Evolutionary conservation across 345 rosid species (phyloP).

Genomic region (Rhizophora mangle): DNA sequence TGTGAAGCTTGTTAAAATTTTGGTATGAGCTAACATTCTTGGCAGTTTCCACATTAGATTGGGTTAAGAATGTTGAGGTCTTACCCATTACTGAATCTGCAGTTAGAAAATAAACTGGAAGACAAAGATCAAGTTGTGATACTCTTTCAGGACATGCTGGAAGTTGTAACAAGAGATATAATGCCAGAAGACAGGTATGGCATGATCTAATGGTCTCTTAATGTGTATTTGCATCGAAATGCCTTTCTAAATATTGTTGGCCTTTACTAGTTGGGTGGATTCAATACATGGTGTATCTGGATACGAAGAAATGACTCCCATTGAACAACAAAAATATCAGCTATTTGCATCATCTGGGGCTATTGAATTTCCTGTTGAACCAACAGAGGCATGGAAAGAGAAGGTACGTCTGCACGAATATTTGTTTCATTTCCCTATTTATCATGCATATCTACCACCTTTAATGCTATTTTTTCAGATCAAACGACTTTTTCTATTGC

Average conservation of each 20-base stretch:
- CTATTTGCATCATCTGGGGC: constrained; percentile 93
- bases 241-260: constrained; percentile 14
- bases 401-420: constrained; percentile 44
- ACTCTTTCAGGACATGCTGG: constrained; percentile 97
- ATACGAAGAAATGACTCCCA: constrained; percentile 56
- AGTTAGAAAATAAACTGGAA: constrained; percentile 68
- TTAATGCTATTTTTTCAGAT: constrained; percentile 42
- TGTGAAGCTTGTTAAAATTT: constrained; percentile 71
- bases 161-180: constrained; percentile 88
- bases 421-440: background rate
- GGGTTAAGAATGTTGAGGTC: constrained; percentile 2
- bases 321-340: constrained; percentile 52
- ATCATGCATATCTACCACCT: background rate
- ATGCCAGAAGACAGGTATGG: constrained; percentile 76
- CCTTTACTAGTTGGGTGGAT: constrained; percentile 56
- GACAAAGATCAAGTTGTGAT: constrained; percentile 88
- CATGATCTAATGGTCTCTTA: constrained; percentile 15
- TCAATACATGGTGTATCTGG: constrained; percentile 70
- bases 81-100: constrained; percentile 21
- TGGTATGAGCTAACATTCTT: constrained; percentile 51
- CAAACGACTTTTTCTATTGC: constrained; percentile 67
- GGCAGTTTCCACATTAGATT: background rate
- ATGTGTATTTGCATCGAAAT: background rate
- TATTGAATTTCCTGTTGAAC: constrained; percentile 72
- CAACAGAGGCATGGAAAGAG: constrained; percentile 95